These are phyloP conservation scores for Pholiota adiposa DNA, from an alignment of 1,284 basidiomycete species.

Conservation along the genomic window DNA sequence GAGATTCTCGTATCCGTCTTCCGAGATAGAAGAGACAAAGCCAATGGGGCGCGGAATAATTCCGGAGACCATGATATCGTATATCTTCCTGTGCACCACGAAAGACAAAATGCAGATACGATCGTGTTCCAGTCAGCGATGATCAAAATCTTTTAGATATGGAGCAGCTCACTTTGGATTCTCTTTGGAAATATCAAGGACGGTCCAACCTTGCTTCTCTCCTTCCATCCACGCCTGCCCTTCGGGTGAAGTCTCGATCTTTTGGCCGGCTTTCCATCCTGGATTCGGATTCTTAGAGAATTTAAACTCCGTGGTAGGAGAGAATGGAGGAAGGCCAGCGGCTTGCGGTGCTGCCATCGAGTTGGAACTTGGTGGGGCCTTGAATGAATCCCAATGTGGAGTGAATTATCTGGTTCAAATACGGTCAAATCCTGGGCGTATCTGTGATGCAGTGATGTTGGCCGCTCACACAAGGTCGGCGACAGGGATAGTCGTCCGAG, in stretches of 20 bases:
- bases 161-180: conserved; percentile 44
- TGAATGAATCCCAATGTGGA: not conserved
- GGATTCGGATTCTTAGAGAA: conserved; percentile 60
- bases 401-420: no score
- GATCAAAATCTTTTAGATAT: not conserved
- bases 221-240: conserved; percentile 57
- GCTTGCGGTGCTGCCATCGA: conserved; percentile 7
- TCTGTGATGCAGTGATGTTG: not conserved
- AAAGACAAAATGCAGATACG: not conserved
- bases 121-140: not conserved
- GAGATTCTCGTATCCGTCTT: conserved; percentile 59
- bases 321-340: conserved; percentile 27
- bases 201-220: conserved; percentile 56
- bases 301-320: conserved; percentile 27
- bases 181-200: conserved; percentile 52
- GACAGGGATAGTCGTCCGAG: no score
- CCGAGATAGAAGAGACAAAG: conserved; percentile 63
- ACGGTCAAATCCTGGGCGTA: not conserved
- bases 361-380: no score
- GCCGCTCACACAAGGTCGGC: not conserved
- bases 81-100: conserved; percentile 35
- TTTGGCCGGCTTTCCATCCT: conserved; percentile 59
- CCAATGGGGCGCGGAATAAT: conserved; percentile 71
- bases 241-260: conserved; percentile 46
- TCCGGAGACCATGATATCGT: conserved; percentile 58